Base-by-base conservation (phyloP, 768 basidiomycete genomes). In the Lepiota brunneoincarnata region DNA sequence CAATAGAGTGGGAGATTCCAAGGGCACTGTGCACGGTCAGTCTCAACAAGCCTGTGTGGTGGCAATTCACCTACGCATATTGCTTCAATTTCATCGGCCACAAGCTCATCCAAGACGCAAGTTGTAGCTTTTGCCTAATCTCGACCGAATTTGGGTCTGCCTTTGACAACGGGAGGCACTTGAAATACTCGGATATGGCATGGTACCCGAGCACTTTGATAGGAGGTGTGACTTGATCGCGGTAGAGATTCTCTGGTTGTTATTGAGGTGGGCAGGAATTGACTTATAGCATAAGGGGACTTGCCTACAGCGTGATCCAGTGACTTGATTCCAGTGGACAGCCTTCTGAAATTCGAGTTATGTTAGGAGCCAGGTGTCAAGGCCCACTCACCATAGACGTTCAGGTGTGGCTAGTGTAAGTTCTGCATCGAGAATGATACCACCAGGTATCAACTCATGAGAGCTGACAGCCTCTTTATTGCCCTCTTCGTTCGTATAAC, bases 101-200 rank as follows among this genome's bases (percentile, higher is more conserved):
- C 10, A 88, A 59, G 58, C 85, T 88, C 86, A 89, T 88, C 90
- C 87, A 91, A 1, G 87, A 79, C 2, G 88, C 89, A 38, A 91
- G 51, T 64, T 89, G 81, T 12, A 90, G 73, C 63, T 79, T 84
- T 61, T 89, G 86, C 14, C 90, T 80, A 49, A 73, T 66, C n/a
- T 75, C 77, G 34, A 91, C 56, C 55, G 81, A 73, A 23, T 67
- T 61, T 0, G 86, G 83, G 56, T 86, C 68, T 12, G 74, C 79
- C 64, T 84, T 88, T 21, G 82, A 83, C 49, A 70, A 65, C 0
- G 87, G 86, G 11, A 93, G 78, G 65, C 86, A 88, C 55, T 76
- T 82, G 74, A 91, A 91, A 21, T 91, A 75, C 60, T 90, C 87
- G 3, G 77, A 76, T 49, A 91, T 65, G 2, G 88, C 86, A 18